Base-by-base conservation (phyloP, 1,284 basidiomycete species). In the Cystobasidium slooffiae region DNA sequence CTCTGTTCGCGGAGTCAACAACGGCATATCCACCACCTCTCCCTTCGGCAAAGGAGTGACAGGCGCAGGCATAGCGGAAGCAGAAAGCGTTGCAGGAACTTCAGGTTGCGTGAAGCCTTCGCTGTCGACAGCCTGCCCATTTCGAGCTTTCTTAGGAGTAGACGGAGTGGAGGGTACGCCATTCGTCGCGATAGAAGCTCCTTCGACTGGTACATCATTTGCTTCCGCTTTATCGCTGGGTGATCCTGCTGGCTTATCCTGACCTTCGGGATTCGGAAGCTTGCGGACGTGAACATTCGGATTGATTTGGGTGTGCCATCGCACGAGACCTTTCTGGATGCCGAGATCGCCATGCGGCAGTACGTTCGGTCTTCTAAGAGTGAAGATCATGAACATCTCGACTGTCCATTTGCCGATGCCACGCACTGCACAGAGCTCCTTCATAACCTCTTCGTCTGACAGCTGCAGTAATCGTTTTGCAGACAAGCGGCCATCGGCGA, bases 311-410 rank as follows among this genome's bases (percentile, higher is more conserved):
- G 69, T 72, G 46, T 89, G 87, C 91, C 91, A 94, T 51, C 88
- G 86, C 58, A 91, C 82, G 4, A 94, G 78, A 18, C 92, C 91
- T 58, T 91, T 88, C 80, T 93, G 91, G 1, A 92, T 88, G 14
- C 92, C 92, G 16, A 94, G 85, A 78, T 94, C 92, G 22, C 91
- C 91, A 12, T 75, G 72, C 16, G 78, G 78, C 31, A 94, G 85
- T 62, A 94, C 90, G 81, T 95, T 88, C 0, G 90, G 90, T 7
- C 92, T 88, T 6, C 91, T 86, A 24, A 93, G 85, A 0, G 91
- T 90, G 82, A 94, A 94, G 75, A 95, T 91, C 12, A 91, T 87
- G 80, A 94, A 94, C 93, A 94, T 94, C 80, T 78, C 62, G 9
- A 75, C 74, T n/a, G 77, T 77, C 78, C 78, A 80, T 6, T 44